Conservation (phyloP, 78 protist genomes). For the Corallochytrium limacisporum region DNA sequence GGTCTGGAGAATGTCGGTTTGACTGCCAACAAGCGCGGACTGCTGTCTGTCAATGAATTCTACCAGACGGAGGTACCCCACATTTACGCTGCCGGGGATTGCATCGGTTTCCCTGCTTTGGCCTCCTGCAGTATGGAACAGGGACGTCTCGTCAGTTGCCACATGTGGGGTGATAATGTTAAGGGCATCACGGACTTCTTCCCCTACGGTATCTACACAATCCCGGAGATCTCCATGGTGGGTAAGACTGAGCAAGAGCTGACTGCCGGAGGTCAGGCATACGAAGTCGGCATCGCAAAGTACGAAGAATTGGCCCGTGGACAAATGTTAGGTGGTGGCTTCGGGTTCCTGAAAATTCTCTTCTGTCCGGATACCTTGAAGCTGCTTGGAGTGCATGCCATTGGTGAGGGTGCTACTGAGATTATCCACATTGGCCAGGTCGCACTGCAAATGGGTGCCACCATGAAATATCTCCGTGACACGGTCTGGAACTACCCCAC, state of each 20-base stretch:
- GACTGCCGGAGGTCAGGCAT: background rate
- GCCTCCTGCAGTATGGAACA: background rate
- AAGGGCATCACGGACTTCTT: background rate
- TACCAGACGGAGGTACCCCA: background rate
- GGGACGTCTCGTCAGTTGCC: background rate
- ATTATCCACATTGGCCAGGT: background rate
- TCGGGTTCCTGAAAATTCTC: background rate
- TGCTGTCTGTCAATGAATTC: background rate
- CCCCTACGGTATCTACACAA: conserved; percentile 8
- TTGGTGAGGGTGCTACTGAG: background rate
- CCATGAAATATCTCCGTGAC: background rate
- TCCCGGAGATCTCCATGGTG: background rate
- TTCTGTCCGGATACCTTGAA: background rate
- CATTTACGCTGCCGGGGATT: conserved; percentile 7
- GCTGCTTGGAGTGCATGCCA: background rate
- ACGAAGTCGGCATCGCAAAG: background rate
- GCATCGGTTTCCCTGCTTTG: conserved; percentile 11
- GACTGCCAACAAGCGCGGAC: background rate
- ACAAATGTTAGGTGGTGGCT: background rate
- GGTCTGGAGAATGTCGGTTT: background rate
- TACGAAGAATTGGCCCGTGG: background rate
- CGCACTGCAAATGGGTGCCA: background rate
- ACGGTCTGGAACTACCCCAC: conserved; percentile 7
- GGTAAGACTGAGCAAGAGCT: background rate
- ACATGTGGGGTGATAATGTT: background rate